Evolutionary conservation across 2,329 filamentous ascomycete genomes (phyloP).

Genomic region (Immersiporthe knoxdaviesiana): DNA sequence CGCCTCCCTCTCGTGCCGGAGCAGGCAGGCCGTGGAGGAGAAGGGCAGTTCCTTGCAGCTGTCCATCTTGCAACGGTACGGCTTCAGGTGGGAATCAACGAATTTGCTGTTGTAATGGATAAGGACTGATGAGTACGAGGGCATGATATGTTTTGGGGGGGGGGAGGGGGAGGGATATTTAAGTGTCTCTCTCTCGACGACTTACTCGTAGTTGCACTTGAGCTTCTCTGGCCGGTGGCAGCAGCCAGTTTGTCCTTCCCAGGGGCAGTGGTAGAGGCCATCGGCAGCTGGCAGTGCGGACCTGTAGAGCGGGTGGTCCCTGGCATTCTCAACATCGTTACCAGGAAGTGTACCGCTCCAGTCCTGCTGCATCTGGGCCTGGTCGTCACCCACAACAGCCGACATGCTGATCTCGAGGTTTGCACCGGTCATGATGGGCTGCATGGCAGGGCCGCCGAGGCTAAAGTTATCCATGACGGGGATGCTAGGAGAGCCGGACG

Average conservation of each 20-base stretch:
- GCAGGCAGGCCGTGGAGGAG: slow-evolving; percentile 91
- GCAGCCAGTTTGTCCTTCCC: slow-evolving; percentile 72
- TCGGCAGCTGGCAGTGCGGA: slow-evolving; percentile 66
- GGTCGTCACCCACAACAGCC: slow-evolving; percentile 41
- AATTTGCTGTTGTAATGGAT: slow-evolving; percentile 71
- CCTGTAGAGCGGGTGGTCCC: slow-evolving; percentile 73
- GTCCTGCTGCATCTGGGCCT: slow-evolving; percentile 44
- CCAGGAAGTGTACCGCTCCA: slow-evolving; percentile 52
- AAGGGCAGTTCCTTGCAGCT: slow-evolving; percentile 86
- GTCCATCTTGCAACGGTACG: slow-evolving; percentile 88
- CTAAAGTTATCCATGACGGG: slow-evolving; percentile 27
- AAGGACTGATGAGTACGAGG: slow-evolving; percentile 28
- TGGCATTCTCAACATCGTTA: slow-evolving; percentile 60
- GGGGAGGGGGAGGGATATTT: too few species aligned
- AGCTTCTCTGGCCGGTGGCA: slow-evolving; percentile 92
- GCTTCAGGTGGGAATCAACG: slow-evolving; percentile 94
- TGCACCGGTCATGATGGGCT: slow-evolving; percentile 44
- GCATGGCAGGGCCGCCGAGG: slow-evolving; percentile 29
- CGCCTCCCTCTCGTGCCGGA: slow-evolving; percentile 93
- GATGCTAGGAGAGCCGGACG: slow-evolving; percentile 26
- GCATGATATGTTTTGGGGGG: not conserved
- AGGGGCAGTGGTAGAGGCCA: slow-evolving; percentile 92
- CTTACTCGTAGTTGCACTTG: slow-evolving; percentile 99
- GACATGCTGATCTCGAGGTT: slow-evolving; percentile 43
- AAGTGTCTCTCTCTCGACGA: slow-evolving; percentile 28